A percentile compares a stretch with the other conserved stretches of the same genome.
phyloP scores from a whole-genome alignment of 164 flowering plant species.

The Hamamelis virginiana region DNA sequence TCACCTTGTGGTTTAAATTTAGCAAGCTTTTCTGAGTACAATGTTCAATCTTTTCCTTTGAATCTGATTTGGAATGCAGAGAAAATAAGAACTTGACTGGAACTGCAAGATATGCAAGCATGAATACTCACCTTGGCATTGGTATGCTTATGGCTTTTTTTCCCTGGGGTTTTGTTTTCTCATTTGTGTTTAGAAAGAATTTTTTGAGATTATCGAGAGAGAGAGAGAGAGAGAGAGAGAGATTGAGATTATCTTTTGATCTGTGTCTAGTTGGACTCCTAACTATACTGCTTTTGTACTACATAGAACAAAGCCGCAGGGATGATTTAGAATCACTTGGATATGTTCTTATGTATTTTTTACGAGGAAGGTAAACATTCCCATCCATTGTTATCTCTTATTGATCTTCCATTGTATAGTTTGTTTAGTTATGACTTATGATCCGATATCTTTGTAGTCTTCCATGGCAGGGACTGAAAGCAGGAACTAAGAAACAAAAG shows the following conservation, averaged over 20 bases:
- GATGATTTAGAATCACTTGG: constrained; percentile 78
- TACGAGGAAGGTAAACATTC: constrained; percentile 57
- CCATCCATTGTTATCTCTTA: background rate
- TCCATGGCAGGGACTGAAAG: constrained; percentile 78
- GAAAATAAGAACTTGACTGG: constrained; percentile 79
- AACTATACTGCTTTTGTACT: background rate
- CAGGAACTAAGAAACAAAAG: constrained; percentile 73
- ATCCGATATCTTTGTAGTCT: constrained; percentile 37
- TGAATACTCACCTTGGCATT: constrained; percentile 78
- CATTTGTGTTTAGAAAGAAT: background rate
- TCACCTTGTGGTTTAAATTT: background rate
- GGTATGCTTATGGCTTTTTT: constrained; percentile 31
- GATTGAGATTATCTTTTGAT: background rate
- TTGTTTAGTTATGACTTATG: constrained; percentile 9
- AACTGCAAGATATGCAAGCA: constrained; percentile 78
- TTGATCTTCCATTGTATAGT: background rate
- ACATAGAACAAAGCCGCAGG: constrained; percentile 69
- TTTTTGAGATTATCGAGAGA: too few relatives aligned
- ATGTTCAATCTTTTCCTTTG: background rate
- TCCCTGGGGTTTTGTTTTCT: background rate
- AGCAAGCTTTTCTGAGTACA: background rate
- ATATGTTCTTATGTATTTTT: constrained; percentile 71
- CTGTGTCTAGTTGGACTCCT: background rate
- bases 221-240: too few relatives aligned
- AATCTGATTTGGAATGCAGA: constrained; percentile 29